Evolutionary conservation across 2,329 filamentous ascomycete species (phyloP).

Genomic region (Hymenoscyphus scutula): DNA sequence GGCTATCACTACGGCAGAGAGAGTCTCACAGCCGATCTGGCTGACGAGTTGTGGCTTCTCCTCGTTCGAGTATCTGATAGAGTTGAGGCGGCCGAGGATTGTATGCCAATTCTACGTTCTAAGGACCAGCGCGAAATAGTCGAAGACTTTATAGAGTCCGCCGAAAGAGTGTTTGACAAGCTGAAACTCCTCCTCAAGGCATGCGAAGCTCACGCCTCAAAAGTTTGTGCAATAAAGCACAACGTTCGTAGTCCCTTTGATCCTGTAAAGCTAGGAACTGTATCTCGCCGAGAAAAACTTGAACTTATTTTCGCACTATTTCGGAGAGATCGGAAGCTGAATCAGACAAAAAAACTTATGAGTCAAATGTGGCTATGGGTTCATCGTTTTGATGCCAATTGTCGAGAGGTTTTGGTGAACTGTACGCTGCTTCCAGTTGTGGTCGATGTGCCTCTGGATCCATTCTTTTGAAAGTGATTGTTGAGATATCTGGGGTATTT

Average conservation of each 20-base stretch:
- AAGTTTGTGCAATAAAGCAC: constrained; percentile 38
- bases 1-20: too few species aligned
- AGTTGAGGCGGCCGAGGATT: not conserved
- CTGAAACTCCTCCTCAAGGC: not conserved
- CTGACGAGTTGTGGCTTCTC: too few species aligned
- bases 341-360: constrained; percentile 92
- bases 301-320: constrained; percentile 97
- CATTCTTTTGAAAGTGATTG: too few species aligned
- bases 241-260: too few species aligned
- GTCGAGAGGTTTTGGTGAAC: constrained; percentile 75
- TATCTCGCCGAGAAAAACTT: constrained; percentile 57
- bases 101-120: not conserved
- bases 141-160: not conserved
- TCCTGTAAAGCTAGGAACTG: constrained; percentile 72
- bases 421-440: not conserved
- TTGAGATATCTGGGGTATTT: too few species aligned
- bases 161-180: not conserved
- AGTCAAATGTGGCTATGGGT: constrained; percentile 82
- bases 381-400: constrained; percentile 91
- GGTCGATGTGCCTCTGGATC: not conserved
- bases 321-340: constrained; percentile 82
- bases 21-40: not conserved
- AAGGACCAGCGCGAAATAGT: not conserved
- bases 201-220: not conserved
- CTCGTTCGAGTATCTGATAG: too few species aligned